phyloP scores from a whole-genome alignment of 1,139 yeast genomes.

The Candida tunisiensis region DNA sequence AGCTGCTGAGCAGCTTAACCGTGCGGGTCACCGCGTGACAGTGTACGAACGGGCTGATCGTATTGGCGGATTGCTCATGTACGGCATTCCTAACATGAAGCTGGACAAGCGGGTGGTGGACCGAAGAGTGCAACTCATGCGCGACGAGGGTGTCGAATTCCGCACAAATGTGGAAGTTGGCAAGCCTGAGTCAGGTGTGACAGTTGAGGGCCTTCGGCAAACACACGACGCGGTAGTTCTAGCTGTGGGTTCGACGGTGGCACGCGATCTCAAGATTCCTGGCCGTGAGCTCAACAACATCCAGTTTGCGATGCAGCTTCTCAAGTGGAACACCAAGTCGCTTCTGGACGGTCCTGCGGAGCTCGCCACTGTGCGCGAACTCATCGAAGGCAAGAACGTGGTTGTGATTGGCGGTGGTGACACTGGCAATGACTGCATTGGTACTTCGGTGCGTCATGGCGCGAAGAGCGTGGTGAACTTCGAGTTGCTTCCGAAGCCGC shows the following conservation, averaged over 20 bases:
- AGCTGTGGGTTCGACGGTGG: constrained; percentile 95
- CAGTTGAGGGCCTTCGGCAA: constrained; percentile 49
- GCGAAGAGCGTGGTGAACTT: constrained; percentile 93
- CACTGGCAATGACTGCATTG: constrained; percentile 98
- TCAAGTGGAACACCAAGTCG: constrained; percentile 81
- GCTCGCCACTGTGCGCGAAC: constrained; percentile 57
- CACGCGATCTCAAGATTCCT: constrained; percentile 87
- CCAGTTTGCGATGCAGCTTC: constrained; percentile 87
- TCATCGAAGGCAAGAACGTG: constrained; percentile 72
- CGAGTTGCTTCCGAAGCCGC: constrained; percentile 88
- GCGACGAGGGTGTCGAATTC: constrained; percentile 79
- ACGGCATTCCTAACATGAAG: constrained; percentile 99
- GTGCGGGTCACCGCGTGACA: constrained; percentile 85
- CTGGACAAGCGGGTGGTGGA: constrained; percentile 84
- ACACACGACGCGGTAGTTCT: constrained; percentile 69
- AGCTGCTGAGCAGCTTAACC: constrained; percentile 90
- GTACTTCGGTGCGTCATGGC: constrained; percentile 94
- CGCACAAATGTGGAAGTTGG: constrained; percentile 68
- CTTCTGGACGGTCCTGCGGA: constrained; percentile 68
- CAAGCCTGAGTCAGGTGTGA: constrained; percentile 51
- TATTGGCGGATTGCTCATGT: constrained; percentile 95
- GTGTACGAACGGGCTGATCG: constrained; percentile 91
- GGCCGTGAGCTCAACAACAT: constrained; percentile 86
- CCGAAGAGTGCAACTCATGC: constrained; percentile 82
- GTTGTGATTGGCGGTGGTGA: constrained; percentile 99